Conservation (phyloP, 768 basidiomycete genomes). For the Rhodotorula babjevae region DNA sequence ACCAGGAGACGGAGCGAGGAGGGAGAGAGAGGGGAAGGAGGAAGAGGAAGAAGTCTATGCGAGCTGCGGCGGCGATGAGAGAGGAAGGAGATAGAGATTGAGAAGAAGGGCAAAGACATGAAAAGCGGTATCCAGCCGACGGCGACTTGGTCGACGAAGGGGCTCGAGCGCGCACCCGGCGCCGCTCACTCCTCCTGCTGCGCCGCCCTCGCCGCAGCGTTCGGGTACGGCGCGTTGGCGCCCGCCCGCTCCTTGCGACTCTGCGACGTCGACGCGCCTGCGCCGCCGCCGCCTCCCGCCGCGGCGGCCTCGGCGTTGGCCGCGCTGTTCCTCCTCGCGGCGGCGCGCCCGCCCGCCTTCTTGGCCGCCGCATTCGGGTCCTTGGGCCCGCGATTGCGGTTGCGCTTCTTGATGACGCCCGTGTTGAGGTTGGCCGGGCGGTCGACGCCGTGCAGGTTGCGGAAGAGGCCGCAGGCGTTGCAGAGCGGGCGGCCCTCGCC, state of each 20-base stretch:
- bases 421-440: slow-evolving; percentile 42
- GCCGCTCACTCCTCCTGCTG: slow-evolving; percentile 5
- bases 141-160: too few species aligned
- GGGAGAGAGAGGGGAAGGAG: not conserved
- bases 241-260: slow-evolving; percentile 21
- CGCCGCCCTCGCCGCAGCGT: slow-evolving; percentile 12
- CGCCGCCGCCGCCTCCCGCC: not conserved
- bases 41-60: not conserved
- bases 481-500: slow-evolving; percentile 42
- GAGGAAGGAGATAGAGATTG: not conserved
- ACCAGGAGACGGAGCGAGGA: not conserved
- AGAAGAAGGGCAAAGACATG: not conserved
- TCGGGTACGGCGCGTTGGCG: slow-evolving; percentile 26
- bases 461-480: slow-evolving; percentile 45
- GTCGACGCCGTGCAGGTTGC: slow-evolving; percentile 43
- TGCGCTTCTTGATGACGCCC: slow-evolving; percentile 43
- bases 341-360: not conserved
- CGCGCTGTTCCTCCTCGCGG: slow-evolving; percentile 16
- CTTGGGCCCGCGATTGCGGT: slow-evolving; percentile 33
- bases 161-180: too few species aligned
- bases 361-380: slow-evolving; percentile 14
- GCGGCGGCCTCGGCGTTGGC: not conserved
- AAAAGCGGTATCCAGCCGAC: not conserved
- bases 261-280: not conserved
- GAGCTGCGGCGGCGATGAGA: not conserved